phyloP scores from a whole-genome alignment of 495 filamentous ascomycete genomes.

The Lophiotrema nucula region DNA sequence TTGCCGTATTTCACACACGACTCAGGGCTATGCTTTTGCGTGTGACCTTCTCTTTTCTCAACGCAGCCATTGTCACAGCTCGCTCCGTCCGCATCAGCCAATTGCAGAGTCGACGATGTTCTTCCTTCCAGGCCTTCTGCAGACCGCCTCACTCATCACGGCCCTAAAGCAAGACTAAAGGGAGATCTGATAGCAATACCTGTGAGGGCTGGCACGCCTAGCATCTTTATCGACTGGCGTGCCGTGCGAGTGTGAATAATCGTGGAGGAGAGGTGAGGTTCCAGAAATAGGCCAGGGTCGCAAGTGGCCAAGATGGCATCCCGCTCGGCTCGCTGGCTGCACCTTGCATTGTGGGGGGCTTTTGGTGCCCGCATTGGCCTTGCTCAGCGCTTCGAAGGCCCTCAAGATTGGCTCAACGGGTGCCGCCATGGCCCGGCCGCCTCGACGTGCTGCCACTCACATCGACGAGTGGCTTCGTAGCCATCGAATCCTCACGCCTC shows the following conservation, averaged over 20 bases:
- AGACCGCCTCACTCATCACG: constrained; percentile 10
- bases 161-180: constrained; percentile 20
- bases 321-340: not conserved
- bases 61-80: not conserved
- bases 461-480: constrained; percentile 8
- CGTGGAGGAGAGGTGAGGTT: constrained; percentile 4
- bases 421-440: not conserved
- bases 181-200: constrained; percentile 1
- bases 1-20: no score
- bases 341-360: not conserved
- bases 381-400: constrained; percentile 23
- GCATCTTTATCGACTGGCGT: no score
- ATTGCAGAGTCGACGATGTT: not conserved
- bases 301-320: not conserved
- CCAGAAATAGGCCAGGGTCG: constrained; percentile 10
- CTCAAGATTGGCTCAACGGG: constrained; percentile 14
- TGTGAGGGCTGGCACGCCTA: no score
- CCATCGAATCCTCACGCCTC: not conserved
- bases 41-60: not conserved
- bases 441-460: constrained; percentile 18
- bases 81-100: not conserved
- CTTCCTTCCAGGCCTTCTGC: constrained; percentile 14
- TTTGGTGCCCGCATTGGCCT: not conserved
- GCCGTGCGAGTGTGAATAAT: no score
- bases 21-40: not conserved